Conservation (phyloP, 2,329 filamentous ascomycete species). For the Xylariaceae sp. region DNA sequence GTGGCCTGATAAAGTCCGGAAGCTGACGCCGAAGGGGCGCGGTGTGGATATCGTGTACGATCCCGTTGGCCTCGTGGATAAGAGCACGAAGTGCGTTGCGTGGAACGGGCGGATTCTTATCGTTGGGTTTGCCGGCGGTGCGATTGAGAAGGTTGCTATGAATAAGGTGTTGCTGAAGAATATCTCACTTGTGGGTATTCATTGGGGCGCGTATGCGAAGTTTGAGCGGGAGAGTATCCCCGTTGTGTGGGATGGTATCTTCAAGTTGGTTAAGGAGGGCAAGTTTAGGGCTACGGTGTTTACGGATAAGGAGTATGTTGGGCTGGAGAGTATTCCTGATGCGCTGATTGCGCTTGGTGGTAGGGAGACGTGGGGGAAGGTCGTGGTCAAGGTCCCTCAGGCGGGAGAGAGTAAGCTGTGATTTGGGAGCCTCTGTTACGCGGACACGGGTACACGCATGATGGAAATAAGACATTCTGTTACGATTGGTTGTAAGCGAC, state of each 20-base stretch:
- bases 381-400: conserved; percentile 80
- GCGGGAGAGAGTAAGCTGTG: conserved; percentile 54
- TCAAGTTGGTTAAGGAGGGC: conserved; percentile 67
- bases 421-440: not conserved
- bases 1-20: conserved; percentile 67
- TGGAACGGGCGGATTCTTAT: conserved; percentile 89
- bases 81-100: conserved; percentile 82
- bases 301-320: conserved; percentile 73
- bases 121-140: conserved; percentile 80
- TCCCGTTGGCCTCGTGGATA: conserved; percentile 83
- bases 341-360: conserved; percentile 73
- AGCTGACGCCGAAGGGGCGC: conserved; percentile 63
- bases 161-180: conserved; percentile 94
- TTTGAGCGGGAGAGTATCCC: conserved; percentile 66
- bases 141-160: conserved; percentile 86
- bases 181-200: conserved; percentile 79
- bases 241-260: conserved; percentile 77
- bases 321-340: conserved; percentile 70
- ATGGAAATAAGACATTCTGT: not conserved
- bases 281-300: conserved; percentile 81
- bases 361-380: conserved; percentile 91
- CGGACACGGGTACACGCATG: not conserved
- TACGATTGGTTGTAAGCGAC: not conserved
- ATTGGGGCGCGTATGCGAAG: conserved; percentile 81
- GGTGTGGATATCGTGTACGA: conserved; percentile 94